Evolutionary conservation across 225 moss, liverwort and hornwort species (phyloP), one percentile per base, ranked within the genome.

Genomic region (Ulota crispa): DNA sequence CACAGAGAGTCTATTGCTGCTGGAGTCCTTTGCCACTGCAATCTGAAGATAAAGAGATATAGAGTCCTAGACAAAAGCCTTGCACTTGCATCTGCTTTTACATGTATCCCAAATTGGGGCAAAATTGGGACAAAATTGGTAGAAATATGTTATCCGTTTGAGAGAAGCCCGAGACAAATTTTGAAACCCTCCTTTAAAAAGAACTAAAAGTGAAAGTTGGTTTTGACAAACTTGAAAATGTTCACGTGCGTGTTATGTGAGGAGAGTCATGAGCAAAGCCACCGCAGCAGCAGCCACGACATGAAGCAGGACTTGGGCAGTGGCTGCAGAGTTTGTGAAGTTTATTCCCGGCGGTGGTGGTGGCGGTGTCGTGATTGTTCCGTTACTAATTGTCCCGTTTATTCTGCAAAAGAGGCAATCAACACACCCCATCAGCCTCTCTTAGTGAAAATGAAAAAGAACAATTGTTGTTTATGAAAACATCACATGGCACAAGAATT

Each of bases 311-410:
- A 68, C 31, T 0, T 42, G 42, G 39, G 73, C 8, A 6, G 75
- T 2, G 6, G 63, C 77, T 63, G 67, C 50, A 11, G 19, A 2
- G 62, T 27, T 56, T 1, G 70, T 52, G 2, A 4, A 28, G 15
- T 55, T 36, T 3, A 54, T 19, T 13, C 81, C 80, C 28, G 82
- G 72, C 28, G 85, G 50, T 50, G 50, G 34, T 24, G 74, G 10
- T 63, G 85, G 45, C 45, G 13, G 10, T 68, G 73, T 82, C 16
- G 68, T 4, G 4, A 83, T 3, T 21, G 80, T 80, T 45, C 85
- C 85, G 19, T 79, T 89, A 43, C 50, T 64, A 19, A 80, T 55
- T 41, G 85, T 87, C 37, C 82, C 86, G 60, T 84, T 89, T 20
- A 84, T 34, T n/a, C 83, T 89, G 85, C 60, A 78, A 9, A 47